These are phyloP conservation scores for Lactarius hatsudake DNA, from an alignment of 768 basidiomycete species.

Conservation along the genomic window DNA sequence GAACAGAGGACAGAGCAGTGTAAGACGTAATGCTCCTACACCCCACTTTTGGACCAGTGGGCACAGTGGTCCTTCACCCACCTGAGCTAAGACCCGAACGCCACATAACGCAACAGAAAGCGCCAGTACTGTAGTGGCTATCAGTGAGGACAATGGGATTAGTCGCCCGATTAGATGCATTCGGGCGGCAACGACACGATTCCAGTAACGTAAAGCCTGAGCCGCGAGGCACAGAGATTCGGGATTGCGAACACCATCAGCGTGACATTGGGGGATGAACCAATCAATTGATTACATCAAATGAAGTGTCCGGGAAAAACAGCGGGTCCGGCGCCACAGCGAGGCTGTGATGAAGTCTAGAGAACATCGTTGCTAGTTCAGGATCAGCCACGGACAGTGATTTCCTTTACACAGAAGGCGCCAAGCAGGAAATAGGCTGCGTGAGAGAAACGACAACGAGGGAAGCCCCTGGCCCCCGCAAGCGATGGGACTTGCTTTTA, in stretches of 20 bases:
- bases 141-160: constrained; percentile 1
- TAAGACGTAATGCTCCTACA: background rate
- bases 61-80: background rate
- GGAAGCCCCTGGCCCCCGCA: background rate
- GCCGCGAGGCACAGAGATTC: background rate
- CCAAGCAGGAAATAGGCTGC: background rate
- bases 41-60: background rate
- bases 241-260: background rate
- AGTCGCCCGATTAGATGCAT: constrained; percentile 1
- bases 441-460: background rate
- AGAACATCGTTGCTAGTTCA: background rate
- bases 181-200: constrained; percentile 7
- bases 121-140: background rate
- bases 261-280: background rate
- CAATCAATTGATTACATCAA: constrained; percentile 22
- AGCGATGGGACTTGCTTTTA: background rate
- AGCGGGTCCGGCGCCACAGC: constrained; percentile 12
- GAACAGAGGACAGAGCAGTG: background rate
- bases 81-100: background rate
- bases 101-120: background rate
- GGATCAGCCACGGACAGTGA: background rate
- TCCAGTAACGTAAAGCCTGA: background rate
- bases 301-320: background rate
- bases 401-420: background rate
- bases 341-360: background rate